phyloP scores from a whole-genome alignment of 1,284 basidiomycete genomes.

The Cryptococcus hybrid region DNA sequence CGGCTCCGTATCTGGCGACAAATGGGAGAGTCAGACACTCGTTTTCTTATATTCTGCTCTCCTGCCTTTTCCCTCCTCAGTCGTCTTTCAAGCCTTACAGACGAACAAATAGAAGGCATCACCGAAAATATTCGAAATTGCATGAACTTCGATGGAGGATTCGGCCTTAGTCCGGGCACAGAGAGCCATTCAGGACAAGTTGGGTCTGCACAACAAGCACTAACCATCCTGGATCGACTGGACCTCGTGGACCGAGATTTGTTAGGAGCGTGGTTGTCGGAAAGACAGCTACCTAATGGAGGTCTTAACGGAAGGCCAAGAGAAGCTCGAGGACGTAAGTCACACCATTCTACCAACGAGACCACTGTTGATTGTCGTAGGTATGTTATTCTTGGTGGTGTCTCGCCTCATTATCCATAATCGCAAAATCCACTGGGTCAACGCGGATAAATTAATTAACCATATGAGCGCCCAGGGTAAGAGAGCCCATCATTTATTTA shows the following conservation, averaged over 20 bases:
- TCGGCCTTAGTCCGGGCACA: constrained; percentile 76
- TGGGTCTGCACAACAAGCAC: constrained; percentile 81
- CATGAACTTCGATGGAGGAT: constrained; percentile 94
- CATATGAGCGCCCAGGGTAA: constrained; percentile 79
- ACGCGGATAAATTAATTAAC: constrained; percentile 68
- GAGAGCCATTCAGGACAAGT: constrained; percentile 96
- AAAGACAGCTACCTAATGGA: constrained; percentile 88
- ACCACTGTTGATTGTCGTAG: constrained; percentile 49
- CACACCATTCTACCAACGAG: not conserved
- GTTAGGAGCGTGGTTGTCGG: constrained; percentile 87
- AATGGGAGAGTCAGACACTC: constrained; percentile 85
- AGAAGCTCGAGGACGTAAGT: constrained; percentile 94
- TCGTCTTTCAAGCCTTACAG: constrained; percentile 55
- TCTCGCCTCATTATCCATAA: constrained; percentile 79
- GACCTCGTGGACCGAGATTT: constrained; percentile 72
- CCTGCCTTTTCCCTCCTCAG: constrained; percentile 76
- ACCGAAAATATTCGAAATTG: constrained; percentile 73
- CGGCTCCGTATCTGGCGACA: constrained; percentile 89
- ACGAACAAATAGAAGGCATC: constrained; percentile 58
- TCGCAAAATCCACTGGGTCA: constrained; percentile 86
- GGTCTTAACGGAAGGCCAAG: constrained; percentile 91
- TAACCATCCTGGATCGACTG: constrained; percentile 80
- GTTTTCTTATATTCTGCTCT: constrained; percentile 83
- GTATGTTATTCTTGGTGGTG: constrained; percentile 99
- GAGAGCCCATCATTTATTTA: constrained; percentile 18